phyloP scores from a whole-genome alignment of 345 rosid species.

The Raphanus raphanistrum region DNA sequence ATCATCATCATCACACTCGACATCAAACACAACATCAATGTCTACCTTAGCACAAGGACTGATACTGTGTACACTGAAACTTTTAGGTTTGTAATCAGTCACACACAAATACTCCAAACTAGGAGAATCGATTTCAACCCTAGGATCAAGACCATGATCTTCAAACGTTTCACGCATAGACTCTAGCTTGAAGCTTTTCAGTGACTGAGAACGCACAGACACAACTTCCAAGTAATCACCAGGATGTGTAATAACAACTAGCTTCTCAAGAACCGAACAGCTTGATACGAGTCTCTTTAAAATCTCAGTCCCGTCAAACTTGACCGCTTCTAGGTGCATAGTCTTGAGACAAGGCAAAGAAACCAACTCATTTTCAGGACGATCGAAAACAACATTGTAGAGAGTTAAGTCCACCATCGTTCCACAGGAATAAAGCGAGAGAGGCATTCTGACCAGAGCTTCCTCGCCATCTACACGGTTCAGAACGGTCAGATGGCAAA shows the following conservation, averaged over 20 bases:
- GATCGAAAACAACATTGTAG: background rate
- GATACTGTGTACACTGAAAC: background rate
- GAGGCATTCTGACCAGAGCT: background rate
- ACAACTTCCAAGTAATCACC: background rate
- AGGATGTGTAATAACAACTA: background rate
- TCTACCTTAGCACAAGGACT: background rate
- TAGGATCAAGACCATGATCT: background rate
- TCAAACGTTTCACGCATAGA: background rate
- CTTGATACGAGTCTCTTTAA: background rate
- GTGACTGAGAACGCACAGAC: background rate
- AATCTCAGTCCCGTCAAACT: background rate
- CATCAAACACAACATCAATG: background rate
- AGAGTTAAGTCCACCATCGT: background rate
- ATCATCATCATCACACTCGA: background rate
- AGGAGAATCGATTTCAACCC: background rate
- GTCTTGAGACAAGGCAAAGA: background rate
- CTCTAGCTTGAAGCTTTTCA: background rate
- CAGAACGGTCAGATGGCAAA: background rate
- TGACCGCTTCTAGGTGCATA: background rate
- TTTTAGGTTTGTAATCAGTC: background rate
- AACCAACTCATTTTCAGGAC: background rate
- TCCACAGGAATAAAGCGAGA: background rate
- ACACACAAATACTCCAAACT: background rate
- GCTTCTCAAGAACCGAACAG: background rate
- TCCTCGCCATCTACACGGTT: background rate